A percentile compares a stretch with the other conserved stretches of the same genome.
Conservation (phyloP, 2,329 filamentous ascomycete species). For the Lizonia empirigonia region DNA sequence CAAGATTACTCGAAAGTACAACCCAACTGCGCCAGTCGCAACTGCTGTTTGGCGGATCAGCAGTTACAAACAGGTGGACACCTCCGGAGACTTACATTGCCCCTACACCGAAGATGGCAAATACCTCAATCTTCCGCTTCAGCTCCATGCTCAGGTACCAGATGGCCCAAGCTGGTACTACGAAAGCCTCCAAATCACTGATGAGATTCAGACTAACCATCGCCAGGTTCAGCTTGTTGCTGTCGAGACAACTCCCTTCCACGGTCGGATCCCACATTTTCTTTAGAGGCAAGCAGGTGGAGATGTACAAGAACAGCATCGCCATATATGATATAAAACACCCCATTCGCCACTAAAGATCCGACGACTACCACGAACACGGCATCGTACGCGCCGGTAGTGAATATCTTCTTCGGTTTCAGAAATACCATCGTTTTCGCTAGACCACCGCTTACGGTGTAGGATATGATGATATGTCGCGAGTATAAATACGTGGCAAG, state of each 20-base stretch:
- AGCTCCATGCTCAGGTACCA: conserved; percentile 17
- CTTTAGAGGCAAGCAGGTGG: not conserved
- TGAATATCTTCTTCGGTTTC: not conserved
- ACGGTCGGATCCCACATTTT: not conserved
- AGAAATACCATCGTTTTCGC: not conserved
- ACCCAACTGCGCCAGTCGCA: not conserved
- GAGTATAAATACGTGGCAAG: not conserved
- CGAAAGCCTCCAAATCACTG: conserved; percentile 22
- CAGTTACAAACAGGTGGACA: too few relatives aligned
- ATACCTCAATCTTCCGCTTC: conserved; percentile 17
- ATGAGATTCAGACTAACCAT: not conserved
- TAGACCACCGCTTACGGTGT: not conserved
- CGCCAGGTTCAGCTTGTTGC: not conserved
- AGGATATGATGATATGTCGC: not conserved
- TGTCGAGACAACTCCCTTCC: not conserved
- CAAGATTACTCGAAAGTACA: not conserved
- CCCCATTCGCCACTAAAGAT: not conserved
- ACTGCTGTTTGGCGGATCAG: too few relatives aligned
- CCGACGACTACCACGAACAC: not conserved
- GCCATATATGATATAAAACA: not conserved
- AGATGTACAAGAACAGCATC: not conserved
- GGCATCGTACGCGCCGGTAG: not conserved
- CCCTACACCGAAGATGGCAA: not conserved
- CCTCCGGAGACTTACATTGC: not conserved
- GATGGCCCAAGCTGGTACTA: conserved; percentile 19